Base-by-base conservation (phyloP, 2,329 filamentous ascomycete species). In the Ascochyta clinopodiicola region DNA sequence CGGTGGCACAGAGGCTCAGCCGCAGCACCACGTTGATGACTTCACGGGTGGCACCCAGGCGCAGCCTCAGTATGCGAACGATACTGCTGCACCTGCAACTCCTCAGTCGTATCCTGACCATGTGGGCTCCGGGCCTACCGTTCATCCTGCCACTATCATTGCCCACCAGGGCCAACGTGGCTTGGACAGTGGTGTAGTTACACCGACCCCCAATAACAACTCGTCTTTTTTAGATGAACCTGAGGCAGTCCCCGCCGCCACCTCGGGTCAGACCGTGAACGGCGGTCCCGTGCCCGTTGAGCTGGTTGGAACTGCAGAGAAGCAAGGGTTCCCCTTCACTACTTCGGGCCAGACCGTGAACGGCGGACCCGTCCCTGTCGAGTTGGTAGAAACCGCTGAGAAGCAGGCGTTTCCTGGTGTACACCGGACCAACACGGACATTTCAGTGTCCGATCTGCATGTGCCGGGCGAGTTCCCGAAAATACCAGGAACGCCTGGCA, bases 401-500 rank as follows among this genome's bases (percentile, higher is more conserved):
- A 44, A 45, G 19, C 60, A 71, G 25, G 69, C 82, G 61, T 78
- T 81, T 6, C 79, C 81, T 12, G 84, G 82, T 6, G 70, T 80
- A 32, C 64, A 75, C 25, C 70, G 80, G 49, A 77, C 79, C 37
- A 73, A 80, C 46, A 82, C 80, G 6, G 77, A 80, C 58, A 68
- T 80, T 24, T 79, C 75, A 25, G 84, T 90, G 39, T 86, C 86
- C 50, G 83, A 88, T 67, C 75, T 91, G 45, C 87, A 89, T 67
- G 83, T 92, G 17, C 89, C 89, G 3, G 89, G 89, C 10, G 82
- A 88, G 62, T 92, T 82, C 68, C 86, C 86, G 0, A 70, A 63
- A 44, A 51, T 50, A 8, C 51, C 53, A 35, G 52, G 42, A 29
- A 50, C 42, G 47, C 53, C 53, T 17, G 48, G 48, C 25, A 57